Base-by-base conservation (phyloP, 75 land plant species). In the Cryptomeria japonica region DNA sequence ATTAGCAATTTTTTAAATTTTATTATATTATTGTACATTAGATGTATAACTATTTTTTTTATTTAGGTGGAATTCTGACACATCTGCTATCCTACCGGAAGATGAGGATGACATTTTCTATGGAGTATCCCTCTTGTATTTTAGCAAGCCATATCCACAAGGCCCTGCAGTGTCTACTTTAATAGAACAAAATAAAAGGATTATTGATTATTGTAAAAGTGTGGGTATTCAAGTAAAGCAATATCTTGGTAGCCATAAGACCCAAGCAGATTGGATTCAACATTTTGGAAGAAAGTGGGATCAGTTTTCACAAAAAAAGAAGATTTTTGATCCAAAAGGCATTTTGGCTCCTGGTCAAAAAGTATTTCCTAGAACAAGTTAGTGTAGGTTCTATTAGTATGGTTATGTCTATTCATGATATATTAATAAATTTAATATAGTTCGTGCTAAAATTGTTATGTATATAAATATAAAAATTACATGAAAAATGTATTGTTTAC, bases 321-420 rank as follows among this genome's bases (percentile, higher is more conserved):
- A n/a, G 39, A 86, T 42, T 68, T 89, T 37, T 49, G 88, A 89
- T 76, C 90, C 90, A 77, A 42, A 86, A 18, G 88, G 58, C 12
- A 51, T 89, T 32, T 61, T 89, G n/a, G 46, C 84, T 51, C 90
- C 90, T 15, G 88, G 90, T 11, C 90, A 87, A 16, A 75, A 58
- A 31, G 86, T 90, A 61, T 90, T 88, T 82, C n/a, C 87, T 22
- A 16, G 83, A 80, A 25, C 22, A 80, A 80, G 47, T 1, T 80
- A 41, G 25, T 10, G 28, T 28, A 25, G 70, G 6, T 5, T 8
- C 0, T 25, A 22, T 51, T 14, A 13, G 15, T 51, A 13, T 51
- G 3, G 0, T 51, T 51, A 14, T 51, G 55, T 51, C 1, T 51
- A 51, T 51, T 44, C 7, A n/a, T n/a, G n/a, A n/a, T n/a, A n/a